phyloP scores from a whole-genome alignment of 1,284 basidiomycete genomes.

The Apiotrichum porosum region DNA sequence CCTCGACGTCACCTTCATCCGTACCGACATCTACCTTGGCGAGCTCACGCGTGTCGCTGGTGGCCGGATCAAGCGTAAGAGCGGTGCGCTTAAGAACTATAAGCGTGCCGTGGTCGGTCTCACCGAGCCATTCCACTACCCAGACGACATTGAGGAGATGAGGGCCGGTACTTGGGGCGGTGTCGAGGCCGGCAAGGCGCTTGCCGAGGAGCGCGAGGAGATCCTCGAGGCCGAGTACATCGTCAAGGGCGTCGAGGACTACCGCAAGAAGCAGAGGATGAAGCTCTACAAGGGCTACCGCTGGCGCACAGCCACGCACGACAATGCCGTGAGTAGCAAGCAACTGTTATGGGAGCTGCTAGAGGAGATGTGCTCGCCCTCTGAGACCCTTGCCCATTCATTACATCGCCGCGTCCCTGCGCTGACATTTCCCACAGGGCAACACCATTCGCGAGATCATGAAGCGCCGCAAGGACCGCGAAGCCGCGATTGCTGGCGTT shows the following conservation, averaged over 20 bases:
- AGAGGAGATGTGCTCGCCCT: not conserved
- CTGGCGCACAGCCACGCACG: slow-evolving; percentile 40
- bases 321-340: slow-evolving; percentile 38
- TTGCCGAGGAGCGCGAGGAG: slow-evolving; percentile 56
- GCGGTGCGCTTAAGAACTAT: slow-evolving; percentile 57
- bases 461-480: slow-evolving; percentile 54
- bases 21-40: slow-evolving; percentile 79
- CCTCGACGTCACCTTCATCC: slow-evolving; percentile 83
- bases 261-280: slow-evolving; percentile 34
- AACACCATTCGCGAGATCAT: slow-evolving; percentile 43
- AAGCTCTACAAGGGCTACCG: slow-evolving; percentile 40
- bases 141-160: slow-evolving; percentile 72
- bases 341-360: not conserved
- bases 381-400: not conserved
- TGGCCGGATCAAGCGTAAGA: slow-evolving; percentile 29
- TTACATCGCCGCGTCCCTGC: too few relatives aligned
- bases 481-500: slow-evolving; percentile 54
- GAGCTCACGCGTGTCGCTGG: slow-evolving; percentile 50
- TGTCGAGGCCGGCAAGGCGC: slow-evolving; percentile 40
- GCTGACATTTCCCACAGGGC: slow-evolving; percentile 32
- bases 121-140: slow-evolving; percentile 85
- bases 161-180: slow-evolving; percentile 23
- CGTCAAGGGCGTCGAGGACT: slow-evolving; percentile 54
- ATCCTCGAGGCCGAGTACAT: slow-evolving; percentile 61
- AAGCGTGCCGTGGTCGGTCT: slow-evolving; percentile 85